Evolutionary conservation across 169 alveolate species (phyloP), one percentile per base, ranked within the genome.

Genomic region (Plasmodium coatneyi): DNA sequence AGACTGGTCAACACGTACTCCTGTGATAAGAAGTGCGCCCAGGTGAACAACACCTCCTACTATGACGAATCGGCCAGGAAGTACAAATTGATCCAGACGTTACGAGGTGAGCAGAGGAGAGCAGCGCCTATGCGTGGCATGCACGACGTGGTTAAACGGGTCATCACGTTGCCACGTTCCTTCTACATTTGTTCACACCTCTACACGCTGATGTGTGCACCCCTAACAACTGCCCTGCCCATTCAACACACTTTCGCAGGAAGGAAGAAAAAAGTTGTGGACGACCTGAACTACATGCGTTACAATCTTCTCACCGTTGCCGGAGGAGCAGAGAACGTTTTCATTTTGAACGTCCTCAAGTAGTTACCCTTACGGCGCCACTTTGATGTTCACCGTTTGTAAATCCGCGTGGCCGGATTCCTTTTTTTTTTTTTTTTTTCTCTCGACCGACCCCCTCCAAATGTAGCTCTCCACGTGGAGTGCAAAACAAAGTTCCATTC

Each of bases 301-400:
- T 87, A 87, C 41, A 87, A 87, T 30, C 36, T 87, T 6, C 74
- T 87, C 5, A 87, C 93, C 12, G 89, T 78, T 12, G n/a, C 90
- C n/a, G 93, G 83, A 25, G 93, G 93, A 3, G 93, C 89, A 9
- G 93, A 87, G 32, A 76, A 87, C 71, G 93, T 87, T 22, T 87
- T 78, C 56, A 87, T 87, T 34, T 28, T 87, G 36, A 87, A 87
- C 39, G 89, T 87, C 22, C 87, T 87, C 12, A 87, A 71, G 16
- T 87, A 60, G 49, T 49, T 28, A n/a, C 41, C 70, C 5, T 78
- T 36, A 34, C 71, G 71, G 32, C 34, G 19, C 28, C 14, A 34
- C 22, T 72, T 39, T 83, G 43, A 5, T 46, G 30, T 76, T 6
- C 22, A 1, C 14, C 39, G 2, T 66, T 25, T 66, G 16, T 22